These are phyloP conservation scores for Lepidium sativum DNA, from an alignment of 345 rosid genomes.

Conservation along the genomic window DNA sequence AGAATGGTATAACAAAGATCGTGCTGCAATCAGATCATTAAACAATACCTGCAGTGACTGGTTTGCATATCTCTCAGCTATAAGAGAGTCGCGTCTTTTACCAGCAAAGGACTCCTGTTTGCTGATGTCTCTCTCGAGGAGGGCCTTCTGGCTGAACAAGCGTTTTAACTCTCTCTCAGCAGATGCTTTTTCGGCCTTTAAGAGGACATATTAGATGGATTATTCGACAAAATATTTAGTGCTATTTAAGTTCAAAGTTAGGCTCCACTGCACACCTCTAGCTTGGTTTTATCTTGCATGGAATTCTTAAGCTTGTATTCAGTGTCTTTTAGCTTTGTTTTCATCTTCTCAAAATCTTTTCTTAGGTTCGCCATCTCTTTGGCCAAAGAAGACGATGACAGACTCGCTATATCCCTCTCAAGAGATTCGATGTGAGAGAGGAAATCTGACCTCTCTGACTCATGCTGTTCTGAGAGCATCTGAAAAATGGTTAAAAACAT, in stretches of 20 bases:
- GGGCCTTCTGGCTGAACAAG: constrained; percentile 62
- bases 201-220: constrained; percentile 7
- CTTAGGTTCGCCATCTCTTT: constrained; percentile 72
- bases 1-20: not conserved
- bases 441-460: constrained; percentile 43
- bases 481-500: constrained; percentile 24
- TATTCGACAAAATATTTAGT: not conserved
- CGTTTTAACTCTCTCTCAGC: constrained; percentile 75
- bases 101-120: constrained; percentile 79
- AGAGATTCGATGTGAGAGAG: constrained; percentile 54
- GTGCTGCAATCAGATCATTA: not conserved
- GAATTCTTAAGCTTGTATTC: constrained; percentile 76
- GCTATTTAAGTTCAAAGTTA: not conserved
- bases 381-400: constrained; percentile 56
- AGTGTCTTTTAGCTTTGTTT: constrained; percentile 65
- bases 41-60: constrained; percentile 27
- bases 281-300: constrained; percentile 91
- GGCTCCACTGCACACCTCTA: constrained; percentile 49
- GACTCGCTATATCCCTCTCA: constrained; percentile 55
- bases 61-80: constrained; percentile 43
- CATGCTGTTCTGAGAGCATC: constrained; percentile 50
- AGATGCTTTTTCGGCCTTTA: constrained; percentile 77
- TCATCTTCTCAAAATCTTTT: constrained; percentile 82
- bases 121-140: constrained; percentile 77
- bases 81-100: constrained; percentile 56